Base-by-base conservation (phyloP, 768 basidiomycete genomes). In the Lactarius hatsudake region DNA sequence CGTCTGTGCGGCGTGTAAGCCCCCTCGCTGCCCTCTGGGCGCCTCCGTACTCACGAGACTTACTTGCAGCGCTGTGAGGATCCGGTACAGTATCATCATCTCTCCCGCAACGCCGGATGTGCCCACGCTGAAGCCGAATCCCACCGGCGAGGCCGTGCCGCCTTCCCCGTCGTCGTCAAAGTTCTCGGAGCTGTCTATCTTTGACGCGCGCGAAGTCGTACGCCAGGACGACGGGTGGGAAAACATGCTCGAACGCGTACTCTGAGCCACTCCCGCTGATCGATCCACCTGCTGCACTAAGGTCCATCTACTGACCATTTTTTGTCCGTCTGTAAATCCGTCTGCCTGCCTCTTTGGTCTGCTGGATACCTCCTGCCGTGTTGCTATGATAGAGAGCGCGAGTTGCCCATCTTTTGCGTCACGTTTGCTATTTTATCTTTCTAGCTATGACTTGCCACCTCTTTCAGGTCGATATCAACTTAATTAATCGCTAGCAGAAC, bases 1-100 rank as follows among this genome's bases (percentile, higher is more conserved):
- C 81, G 91, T 30, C 75, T 94, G 26, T 96, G 91, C 89, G 88
- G 86, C 54, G 94, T 90, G 92, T 94, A 74, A 61, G 89, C 84
- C 28, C 55, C 48, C 58, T 26, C 55, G 20, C 51, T 36, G 34
- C 36, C 36, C 15, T 13, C 5, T 32, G 8, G 9, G 28, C 9
- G 45, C 6, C 26, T 26, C 26, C 2, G 10, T 20, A n/a, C 54
- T 48, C 59, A 55, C 28, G 17, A 45, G 17, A 18, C 4, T 28
- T 10, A 12, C 43, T 10, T 42, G 54, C 53, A 90, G 93, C 1
- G 93, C 94, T 0, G 79, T 96, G 68, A 94, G 91, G 72, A 78
- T 95, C 32, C 87, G 94, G 23, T 96, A 95, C n/a, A n/a, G n/a
- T 72, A 79, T 87, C 5, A 82, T 96, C 40, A 79, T 84, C 54